These are phyloP conservation scores for Cicer chorassanicum DNA, from an alignment of 306 rosid genomes.

Conservation along the genomic window DNA sequence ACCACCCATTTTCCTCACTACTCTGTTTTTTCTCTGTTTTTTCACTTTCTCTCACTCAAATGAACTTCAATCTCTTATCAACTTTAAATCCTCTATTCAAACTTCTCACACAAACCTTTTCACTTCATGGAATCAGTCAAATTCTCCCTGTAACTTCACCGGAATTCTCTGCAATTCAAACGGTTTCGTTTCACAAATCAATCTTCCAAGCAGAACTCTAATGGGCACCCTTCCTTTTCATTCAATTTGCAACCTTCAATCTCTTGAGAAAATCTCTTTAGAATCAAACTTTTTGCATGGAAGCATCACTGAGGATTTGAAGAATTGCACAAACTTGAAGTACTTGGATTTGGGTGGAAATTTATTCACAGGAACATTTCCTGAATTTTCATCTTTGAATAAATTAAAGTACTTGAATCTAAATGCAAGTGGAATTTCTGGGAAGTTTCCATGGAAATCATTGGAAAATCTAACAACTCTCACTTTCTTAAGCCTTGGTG, in stretches of 20 bases:
- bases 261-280: constrained; percentile 60
- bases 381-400: constrained; percentile 66
- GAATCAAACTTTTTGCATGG: constrained; percentile 62
- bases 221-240: constrained; percentile 68
- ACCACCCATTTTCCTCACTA: constrained; percentile 25
- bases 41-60: constrained; percentile 45
- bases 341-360: constrained; percentile 71
- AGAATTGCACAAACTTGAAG: constrained; percentile 63
- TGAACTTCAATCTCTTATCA: constrained; percentile 60
- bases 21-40: constrained; percentile 51
- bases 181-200: constrained; percentile 68
- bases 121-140: constrained; percentile 58
- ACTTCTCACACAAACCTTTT: constrained; percentile 48
- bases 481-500: constrained; percentile 78
- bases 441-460: constrained; percentile 86
- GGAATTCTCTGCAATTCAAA: constrained; percentile 66
- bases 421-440: constrained; percentile 68
- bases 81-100: constrained; percentile 58
- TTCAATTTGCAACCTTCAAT: constrained; percentile 62
- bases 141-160: constrained; percentile 55
- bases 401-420: constrained; percentile 58
- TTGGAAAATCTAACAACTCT: constrained; percentile 62
- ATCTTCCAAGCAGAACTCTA: constrained; percentile 53
- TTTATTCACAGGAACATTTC: constrained; percentile 63
- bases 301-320: constrained; percentile 54